Evolutionary conservation across 2,329 filamentous ascomycete genomes (phyloP).

Genomic region (Fusarium sp.): DNA sequence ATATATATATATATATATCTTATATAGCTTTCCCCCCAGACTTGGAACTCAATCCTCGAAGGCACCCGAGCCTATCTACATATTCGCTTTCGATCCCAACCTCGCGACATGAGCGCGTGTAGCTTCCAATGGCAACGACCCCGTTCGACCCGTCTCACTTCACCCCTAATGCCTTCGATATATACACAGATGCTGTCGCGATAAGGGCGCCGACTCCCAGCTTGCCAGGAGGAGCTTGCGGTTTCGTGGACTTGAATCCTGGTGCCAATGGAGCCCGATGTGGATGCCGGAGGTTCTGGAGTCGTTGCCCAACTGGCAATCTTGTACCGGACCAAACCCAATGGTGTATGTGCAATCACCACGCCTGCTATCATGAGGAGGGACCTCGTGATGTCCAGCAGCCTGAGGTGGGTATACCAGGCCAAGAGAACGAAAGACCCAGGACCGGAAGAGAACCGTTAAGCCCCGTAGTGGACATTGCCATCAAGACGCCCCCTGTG

Average conservation of each 20-base stretch:
- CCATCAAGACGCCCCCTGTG: constrained; percentile 50
- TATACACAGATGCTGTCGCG: constrained; percentile 58
- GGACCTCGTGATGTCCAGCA: constrained; percentile 38
- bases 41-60: neutral
- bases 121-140: constrained; percentile 60
- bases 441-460: constrained; percentile 58
- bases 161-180: constrained; percentile 60
- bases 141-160: constrained; percentile 56
- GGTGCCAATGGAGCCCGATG: constrained; percentile 62
- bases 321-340: constrained; percentile 53
- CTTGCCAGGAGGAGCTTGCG: constrained; percentile 64
- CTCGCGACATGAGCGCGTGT: constrained; percentile 43
- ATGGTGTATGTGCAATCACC: constrained; percentile 70
- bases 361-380: constrained; percentile 69
- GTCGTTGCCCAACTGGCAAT: constrained; percentile 49
- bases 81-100: neutral
- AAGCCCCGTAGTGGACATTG: constrained; percentile 61
- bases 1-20: neutral
- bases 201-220: constrained; percentile 39
- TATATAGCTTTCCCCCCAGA: neutral
- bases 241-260: constrained; percentile 63
- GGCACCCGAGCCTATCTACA: constrained; percentile 10
- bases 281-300: constrained; percentile 69
- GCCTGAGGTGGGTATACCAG: constrained; percentile 40
- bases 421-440: constrained; percentile 63